These are phyloP conservation scores for Candida lessepsii DNA, from an alignment of 805 yeast species.

Conservation along the genomic window DNA sequence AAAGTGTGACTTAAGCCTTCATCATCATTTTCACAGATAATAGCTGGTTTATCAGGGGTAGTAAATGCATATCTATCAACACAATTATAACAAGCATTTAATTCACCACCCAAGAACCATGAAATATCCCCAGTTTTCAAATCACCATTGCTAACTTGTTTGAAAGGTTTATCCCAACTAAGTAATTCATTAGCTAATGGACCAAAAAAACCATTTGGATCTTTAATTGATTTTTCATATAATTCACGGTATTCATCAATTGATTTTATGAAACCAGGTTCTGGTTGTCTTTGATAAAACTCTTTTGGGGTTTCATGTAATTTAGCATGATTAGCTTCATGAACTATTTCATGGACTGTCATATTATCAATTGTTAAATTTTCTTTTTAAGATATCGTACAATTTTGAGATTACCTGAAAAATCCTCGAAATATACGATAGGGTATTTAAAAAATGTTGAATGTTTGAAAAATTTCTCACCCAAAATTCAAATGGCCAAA, in stretches of 20 bases:
- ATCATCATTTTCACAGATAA: conserved; percentile 81
- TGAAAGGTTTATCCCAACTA: conserved; percentile 78
- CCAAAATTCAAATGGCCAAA: conserved; percentile 5
- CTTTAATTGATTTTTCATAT: conserved; percentile 71
- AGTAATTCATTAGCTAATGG: conserved; percentile 69
- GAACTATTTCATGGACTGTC: conserved; percentile 33
- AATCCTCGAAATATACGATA: conserved; percentile 4
- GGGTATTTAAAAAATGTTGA: conserved; percentile 4
- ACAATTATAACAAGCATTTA: conserved; percentile 79
- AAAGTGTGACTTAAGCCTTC: conserved; percentile 59
- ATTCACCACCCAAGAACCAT: conserved; percentile 78
- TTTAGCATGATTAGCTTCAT: conserved; percentile 55
- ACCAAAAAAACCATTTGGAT: conserved; percentile 82
- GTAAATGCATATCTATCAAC: conserved; percentile 77
- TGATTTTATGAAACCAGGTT: conserved; percentile 55
- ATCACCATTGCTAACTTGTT: conserved; percentile 62
- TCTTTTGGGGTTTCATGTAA: conserved; percentile 53
- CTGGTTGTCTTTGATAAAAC: conserved; percentile 59
- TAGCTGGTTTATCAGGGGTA: conserved; percentile 70
- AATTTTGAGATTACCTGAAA: not conserved
- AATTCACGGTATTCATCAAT: conserved; percentile 67
- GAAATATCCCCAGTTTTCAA: conserved; percentile 55
- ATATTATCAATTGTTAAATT: not conserved
- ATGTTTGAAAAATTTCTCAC: conserved; percentile 7
- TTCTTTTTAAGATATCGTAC: not conserved